A percentile compares a stretch with the other conserved stretches of the same genome.
Evolutionary conservation across 23 red algal genomes (phyloP).

Genomic region (Gracilaria domingensis): DNA sequence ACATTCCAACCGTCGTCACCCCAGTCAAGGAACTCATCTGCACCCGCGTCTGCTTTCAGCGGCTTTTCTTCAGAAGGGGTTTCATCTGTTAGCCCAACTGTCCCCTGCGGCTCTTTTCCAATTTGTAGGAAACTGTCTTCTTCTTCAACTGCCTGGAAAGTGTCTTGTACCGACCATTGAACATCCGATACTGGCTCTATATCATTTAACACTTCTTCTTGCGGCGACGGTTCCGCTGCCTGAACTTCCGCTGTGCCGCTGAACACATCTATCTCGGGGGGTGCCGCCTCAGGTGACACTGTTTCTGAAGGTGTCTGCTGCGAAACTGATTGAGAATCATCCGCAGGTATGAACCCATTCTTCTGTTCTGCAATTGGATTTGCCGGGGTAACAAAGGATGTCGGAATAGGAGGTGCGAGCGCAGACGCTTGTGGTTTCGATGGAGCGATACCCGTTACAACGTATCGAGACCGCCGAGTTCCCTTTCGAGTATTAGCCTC

Average conservation of each 20-base stretch:
- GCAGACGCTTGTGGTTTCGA: neutral
- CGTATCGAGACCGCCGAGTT: constrained; percentile 17
- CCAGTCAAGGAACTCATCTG: constrained; percentile 2
- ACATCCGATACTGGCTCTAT: neutral
- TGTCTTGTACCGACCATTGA: neutral
- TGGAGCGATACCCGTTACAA: constrained; percentile 4
- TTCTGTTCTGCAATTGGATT: neutral
- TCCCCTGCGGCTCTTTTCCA: neutral
- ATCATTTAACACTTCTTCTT: neutral
- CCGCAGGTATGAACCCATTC: neutral
- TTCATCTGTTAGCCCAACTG: neutral
- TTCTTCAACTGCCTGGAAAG: neutral
- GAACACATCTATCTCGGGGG: neutral
- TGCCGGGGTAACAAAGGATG: constrained; percentile 9
- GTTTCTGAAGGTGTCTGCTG: neutral
- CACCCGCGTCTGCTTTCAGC: constrained; percentile 1
- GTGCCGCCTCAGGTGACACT: neutral
- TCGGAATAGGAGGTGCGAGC: constrained; percentile 5
- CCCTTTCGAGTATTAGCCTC: neutral
- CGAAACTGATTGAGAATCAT: neutral
- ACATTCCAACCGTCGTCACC: constrained; percentile 31
- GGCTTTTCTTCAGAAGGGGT: neutral
- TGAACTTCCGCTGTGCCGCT: neutral
- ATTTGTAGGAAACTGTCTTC: neutral
- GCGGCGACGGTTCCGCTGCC: neutral